Percentiles rank a stretch among this genome's conserved stretches.
Evolutionary conservation across 163 green algal species (phyloP).

Genomic region (Scenedesmus sp.): DNA sequence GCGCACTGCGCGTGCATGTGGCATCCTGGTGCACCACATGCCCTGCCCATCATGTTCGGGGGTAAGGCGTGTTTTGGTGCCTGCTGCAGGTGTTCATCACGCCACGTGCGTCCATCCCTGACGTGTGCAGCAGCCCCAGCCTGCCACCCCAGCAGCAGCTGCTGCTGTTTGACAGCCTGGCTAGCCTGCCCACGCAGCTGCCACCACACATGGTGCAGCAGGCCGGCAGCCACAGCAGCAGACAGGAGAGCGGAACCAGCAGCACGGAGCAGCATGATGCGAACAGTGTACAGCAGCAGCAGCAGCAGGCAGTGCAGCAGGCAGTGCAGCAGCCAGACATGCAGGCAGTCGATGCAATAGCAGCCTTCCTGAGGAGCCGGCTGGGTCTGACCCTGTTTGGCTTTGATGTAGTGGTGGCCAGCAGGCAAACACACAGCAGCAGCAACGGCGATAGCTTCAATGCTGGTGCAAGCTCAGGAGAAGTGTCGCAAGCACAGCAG

Average conservation of each 20-base stretch:
- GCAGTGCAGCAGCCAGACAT: neutral
- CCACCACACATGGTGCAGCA: slow-evolving; percentile 33
- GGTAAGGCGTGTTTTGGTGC: no score
- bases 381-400: slow-evolving; percentile 88
- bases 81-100: slow-evolving; percentile 64
- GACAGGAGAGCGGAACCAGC: neutral
- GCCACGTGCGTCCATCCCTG: slow-evolving; percentile 64
- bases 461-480: neutral
- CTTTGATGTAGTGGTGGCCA: slow-evolving; percentile 80
- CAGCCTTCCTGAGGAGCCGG: slow-evolving; percentile 58
- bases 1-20: neutral
- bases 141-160: slow-evolving; percentile 36
- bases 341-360: slow-evolving; percentile 66
- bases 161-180: slow-evolving; percentile 68
- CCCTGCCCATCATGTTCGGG: neutral
- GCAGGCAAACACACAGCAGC: slow-evolving; percentile 5
- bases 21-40: neutral
- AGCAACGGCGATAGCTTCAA: neutral
- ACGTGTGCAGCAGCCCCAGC: slow-evolving; percentile 25
- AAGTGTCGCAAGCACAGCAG: neutral
- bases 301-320: slow-evolving; percentile 39
- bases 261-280: neutral
- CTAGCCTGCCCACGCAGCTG: slow-evolving; percentile 62
- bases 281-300: slow-evolving; percentile 40
- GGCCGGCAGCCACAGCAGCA: slow-evolving; percentile 40